Conservation (phyloP, 2,329 filamentous ascomycete genomes). For the Aspergillus sp. region DNA sequence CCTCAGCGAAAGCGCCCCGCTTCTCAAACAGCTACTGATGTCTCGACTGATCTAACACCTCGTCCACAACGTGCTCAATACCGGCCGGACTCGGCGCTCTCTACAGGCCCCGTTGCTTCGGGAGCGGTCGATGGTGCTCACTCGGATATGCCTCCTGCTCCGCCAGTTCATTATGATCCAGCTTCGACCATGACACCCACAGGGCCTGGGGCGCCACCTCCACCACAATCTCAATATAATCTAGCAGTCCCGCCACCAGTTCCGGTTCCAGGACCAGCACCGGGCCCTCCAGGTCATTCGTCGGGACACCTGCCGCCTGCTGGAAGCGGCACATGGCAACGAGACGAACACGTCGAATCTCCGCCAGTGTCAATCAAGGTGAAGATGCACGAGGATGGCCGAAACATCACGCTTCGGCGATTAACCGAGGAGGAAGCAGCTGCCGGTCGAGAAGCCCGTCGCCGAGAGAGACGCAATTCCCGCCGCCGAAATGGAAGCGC, state of each 20-base stretch:
- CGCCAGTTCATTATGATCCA: conserved; percentile 40
- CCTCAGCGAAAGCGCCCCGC: conserved; percentile 32
- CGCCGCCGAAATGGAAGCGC: conserved; percentile 42
- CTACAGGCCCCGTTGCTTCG: conserved; percentile 30
- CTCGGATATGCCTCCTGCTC: conserved; percentile 41
- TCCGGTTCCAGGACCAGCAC: conserved; percentile 29
- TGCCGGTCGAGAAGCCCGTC: conserved; percentile 57
- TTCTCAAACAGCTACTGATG: conserved; percentile 38
- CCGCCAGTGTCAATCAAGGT: conserved; percentile 65
- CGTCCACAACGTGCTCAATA: conserved; percentile 29
- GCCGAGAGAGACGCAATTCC: conserved; percentile 44
- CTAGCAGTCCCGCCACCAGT: conserved; percentile 25
- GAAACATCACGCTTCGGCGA: conserved; percentile 62
- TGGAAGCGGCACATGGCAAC: conserved; percentile 27
- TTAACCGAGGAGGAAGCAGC: conserved; percentile 64
- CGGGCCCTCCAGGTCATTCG: conserved; percentile 31
- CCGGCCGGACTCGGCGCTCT: conserved; percentile 35
- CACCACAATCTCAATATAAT: conserved; percentile 24
- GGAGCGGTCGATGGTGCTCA: conserved; percentile 30
- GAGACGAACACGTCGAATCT: conserved; percentile 50
- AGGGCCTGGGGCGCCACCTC: conserved; percentile 21
- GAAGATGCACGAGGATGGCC: conserved; percentile 64
- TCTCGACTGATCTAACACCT: conserved; percentile 35
- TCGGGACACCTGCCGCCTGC: conserved; percentile 32
- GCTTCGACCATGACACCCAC: conserved; percentile 28